Evolutionary conservation across 2,329 filamentous ascomycete genomes (phyloP).

Genomic region (Fusarium euwallaceae): DNA sequence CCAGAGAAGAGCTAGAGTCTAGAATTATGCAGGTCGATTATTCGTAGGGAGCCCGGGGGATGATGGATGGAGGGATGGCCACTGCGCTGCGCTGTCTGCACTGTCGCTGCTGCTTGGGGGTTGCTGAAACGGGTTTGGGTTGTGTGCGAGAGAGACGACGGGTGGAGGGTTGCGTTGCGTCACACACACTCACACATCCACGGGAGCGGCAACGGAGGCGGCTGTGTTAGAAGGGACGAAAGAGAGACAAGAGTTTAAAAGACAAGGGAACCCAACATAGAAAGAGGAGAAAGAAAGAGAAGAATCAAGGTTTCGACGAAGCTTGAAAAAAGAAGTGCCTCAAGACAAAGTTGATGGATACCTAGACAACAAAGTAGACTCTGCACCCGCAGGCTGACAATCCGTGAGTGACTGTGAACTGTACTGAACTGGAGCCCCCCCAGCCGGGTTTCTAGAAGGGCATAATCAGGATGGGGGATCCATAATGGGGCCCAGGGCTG

Average conservation of each 20-base stretch:
- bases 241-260: slow-evolving; percentile 2
- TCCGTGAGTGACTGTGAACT: slow-evolving; percentile 11
- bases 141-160: slow-evolving; percentile 17
- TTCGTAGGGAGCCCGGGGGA: slow-evolving; percentile 28
- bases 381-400: slow-evolving; percentile 9
- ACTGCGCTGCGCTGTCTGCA: neutral
- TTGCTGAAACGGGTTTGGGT: slow-evolving; percentile 28
- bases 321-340: neutral
- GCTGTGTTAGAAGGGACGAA: slow-evolving; percentile 25
- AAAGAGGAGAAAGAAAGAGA: slow-evolving; percentile 6
- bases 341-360: slow-evolving; percentile 2
- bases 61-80: slow-evolving; percentile 1
- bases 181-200: slow-evolving; percentile 40
- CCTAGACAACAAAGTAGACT: slow-evolving; percentile 13
- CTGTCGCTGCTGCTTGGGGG: neutral
- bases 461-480: slow-evolving; percentile 8
- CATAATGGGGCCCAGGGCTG: slow-evolving; percentile 1
- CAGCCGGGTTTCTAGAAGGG: slow-evolving; percentile 37
- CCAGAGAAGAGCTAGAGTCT: slow-evolving; percentile 24
- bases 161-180: slow-evolving; percentile 36
- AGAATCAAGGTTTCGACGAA: neutral
- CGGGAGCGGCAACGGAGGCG: slow-evolving; percentile 34
- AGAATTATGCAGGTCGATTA: slow-evolving; percentile 44
- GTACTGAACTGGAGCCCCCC: neutral
- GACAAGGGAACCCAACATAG: neutral